Evolutionary conservation across 768 basidiomycete species (phyloP).

Genomic region (Lactarius vividus): DNA sequence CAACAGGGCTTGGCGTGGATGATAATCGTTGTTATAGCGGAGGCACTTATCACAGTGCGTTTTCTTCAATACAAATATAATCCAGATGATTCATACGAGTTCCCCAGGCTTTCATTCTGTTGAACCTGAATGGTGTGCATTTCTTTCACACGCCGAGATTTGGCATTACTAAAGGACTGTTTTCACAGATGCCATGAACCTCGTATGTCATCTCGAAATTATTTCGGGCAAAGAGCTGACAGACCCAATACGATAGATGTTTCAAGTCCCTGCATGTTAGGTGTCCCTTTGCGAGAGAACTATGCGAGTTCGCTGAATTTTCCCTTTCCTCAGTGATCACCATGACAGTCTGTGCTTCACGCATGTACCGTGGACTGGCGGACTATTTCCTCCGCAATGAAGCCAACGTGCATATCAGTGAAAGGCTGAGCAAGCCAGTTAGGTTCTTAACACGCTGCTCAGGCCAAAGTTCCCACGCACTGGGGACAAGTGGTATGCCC

Average conservation of each 20-base stretch:
- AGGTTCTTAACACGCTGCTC: background rate
- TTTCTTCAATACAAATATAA: too few species aligned
- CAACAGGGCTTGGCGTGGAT: slow-evolving; percentile 6
- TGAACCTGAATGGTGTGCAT: slow-evolving; percentile 10
- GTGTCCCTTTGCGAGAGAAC: background rate
- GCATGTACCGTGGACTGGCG: slow-evolving; percentile 1
- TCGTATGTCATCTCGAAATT: background rate
- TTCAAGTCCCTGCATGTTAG: slow-evolving; percentile 1
- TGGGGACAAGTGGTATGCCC: background rate
- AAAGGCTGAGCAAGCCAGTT: background rate
- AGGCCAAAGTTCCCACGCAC: background rate
- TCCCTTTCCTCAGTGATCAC: background rate
- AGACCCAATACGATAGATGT: slow-evolving; percentile 2
- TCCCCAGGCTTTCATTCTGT: background rate
- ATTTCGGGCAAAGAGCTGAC: background rate
- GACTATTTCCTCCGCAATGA: background rate
- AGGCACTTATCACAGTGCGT: slow-evolving; percentile 5
- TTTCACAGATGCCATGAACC: slow-evolving; percentile 4
- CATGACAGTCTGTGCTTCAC: slow-evolving; percentile 6
- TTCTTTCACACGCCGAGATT: background rate
- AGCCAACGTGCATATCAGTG: background rate
- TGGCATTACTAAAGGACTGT: too few species aligned
- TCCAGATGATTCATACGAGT: background rate
- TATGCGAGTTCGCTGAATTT: background rate
- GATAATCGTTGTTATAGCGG: background rate